Evolutionary conservation across 176 grass and related monocot species (phyloP).

Genomic region (Oryza brachyantha): DNA sequence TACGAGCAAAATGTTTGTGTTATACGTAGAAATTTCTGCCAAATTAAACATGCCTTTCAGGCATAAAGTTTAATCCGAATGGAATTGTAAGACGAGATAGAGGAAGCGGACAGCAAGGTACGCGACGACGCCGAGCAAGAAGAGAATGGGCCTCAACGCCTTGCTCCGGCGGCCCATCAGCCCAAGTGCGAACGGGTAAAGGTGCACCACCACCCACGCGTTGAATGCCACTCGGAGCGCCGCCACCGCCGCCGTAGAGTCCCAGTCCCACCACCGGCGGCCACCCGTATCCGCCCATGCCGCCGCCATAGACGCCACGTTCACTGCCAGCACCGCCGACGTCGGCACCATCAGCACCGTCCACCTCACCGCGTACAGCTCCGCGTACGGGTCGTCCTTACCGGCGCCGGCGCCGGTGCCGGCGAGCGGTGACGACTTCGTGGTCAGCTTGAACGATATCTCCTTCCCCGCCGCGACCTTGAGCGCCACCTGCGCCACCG

Average conservation of each 20-base stretch:
- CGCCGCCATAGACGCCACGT: slow-evolving; percentile 1
- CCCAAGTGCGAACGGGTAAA: slow-evolving; percentile 22
- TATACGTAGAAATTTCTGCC: no score
- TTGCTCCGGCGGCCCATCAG: slow-evolving; percentile 12
- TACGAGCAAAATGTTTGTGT: no score
- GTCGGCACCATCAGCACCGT: slow-evolving; percentile 28
- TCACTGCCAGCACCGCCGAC: background rate
- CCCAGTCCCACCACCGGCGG: background rate
- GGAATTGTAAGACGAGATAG: background rate
- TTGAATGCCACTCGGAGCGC: slow-evolving; percentile 15
- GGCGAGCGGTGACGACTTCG: background rate
- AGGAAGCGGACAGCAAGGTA: background rate
- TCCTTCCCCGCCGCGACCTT: slow-evolving; percentile 18
- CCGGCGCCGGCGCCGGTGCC: no score
- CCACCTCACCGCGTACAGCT: slow-evolving; percentile 36
- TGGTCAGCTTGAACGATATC: slow-evolving; percentile 24
- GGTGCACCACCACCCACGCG: slow-evolving; percentile 20
- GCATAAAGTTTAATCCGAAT: background rate
- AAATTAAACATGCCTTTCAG: no score
- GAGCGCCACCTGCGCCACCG: slow-evolving; percentile 35
- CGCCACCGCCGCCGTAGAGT: background rate
- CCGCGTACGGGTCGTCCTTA: background rate
- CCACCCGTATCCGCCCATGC: background rate
- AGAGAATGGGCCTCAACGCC: background rate
- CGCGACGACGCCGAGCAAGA: background rate